These are phyloP conservation scores for Aspergillus sp. DNA, from an alignment of 2,329 filamentous ascomycete genomes.

Conservation along the genomic window DNA sequence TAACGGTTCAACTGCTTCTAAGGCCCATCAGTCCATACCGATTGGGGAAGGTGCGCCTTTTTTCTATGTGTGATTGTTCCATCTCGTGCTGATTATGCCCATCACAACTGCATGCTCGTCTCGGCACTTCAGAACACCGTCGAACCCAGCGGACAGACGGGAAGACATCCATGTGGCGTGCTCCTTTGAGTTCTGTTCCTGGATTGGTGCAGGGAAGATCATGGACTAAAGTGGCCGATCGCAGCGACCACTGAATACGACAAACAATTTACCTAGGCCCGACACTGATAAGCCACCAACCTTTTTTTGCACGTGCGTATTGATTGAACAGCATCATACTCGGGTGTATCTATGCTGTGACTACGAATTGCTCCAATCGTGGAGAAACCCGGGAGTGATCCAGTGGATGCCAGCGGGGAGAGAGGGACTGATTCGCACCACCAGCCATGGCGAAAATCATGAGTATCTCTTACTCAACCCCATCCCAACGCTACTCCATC, in stretches of 20 bases:
- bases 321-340: background rate
- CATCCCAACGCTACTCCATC: background rate
- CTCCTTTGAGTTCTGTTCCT: conserved; percentile 14
- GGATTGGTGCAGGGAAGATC: conserved; percentile 11
- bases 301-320: background rate
- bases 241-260: conserved; percentile 3
- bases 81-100: background rate
- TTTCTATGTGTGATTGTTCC: background rate
- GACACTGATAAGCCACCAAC: background rate
- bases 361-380: background rate
- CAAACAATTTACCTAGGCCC: background rate
- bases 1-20: background rate
- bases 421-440: background rate
- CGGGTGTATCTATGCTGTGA: background rate
- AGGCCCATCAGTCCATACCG: background rate
- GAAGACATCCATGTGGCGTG: background rate
- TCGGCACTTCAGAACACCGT: background rate
- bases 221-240: conserved; percentile 14
- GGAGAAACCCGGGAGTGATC: background rate
- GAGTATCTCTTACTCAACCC: background rate
- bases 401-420: background rate
- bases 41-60: background rate
- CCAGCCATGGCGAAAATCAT: background rate
- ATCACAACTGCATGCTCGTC: background rate
- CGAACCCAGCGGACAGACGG: background rate